Conservation (phyloP, 306 rosid genomes). For the Sechiopsis laciniata region DNA sequence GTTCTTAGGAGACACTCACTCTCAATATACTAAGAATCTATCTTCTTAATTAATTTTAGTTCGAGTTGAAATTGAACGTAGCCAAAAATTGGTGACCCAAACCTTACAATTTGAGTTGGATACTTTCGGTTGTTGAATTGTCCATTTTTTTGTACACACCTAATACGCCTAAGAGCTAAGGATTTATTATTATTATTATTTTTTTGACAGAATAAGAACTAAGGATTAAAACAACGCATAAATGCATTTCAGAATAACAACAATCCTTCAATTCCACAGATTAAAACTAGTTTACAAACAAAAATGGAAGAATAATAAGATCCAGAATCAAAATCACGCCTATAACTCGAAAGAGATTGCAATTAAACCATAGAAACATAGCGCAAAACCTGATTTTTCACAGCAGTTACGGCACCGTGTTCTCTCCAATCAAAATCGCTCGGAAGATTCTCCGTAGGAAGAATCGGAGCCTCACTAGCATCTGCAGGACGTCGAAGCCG, state of each 20-base stretch:
- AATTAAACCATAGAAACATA: neutral
- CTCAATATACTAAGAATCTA: too few relatives aligned
- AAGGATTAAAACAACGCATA: neutral
- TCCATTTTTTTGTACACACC: too few relatives aligned
- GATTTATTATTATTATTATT: too few relatives aligned
- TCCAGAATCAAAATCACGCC: neutral
- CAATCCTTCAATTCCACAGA: neutral
- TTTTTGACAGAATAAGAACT: too few relatives aligned
- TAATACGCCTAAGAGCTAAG: too few relatives aligned
- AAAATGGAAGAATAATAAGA: neutral
- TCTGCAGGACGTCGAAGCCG: conserved; percentile 52
- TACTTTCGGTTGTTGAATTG: too few relatives aligned
- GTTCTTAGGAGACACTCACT: too few relatives aligned
- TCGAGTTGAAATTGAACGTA: too few relatives aligned
- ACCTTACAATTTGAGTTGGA: too few relatives aligned
- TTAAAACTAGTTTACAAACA: neutral
- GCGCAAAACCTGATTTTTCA: conserved; percentile 68
- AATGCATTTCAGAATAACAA: neutral
- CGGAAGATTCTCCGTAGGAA: conserved; percentile 77
- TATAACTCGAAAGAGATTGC: neutral
- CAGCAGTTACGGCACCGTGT: conserved; percentile 62
- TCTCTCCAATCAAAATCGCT: conserved; percentile 91
- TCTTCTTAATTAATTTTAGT: too few relatives aligned
- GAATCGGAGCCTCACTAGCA: conserved; percentile 62
- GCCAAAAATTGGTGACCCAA: too few relatives aligned